These are phyloP conservation scores for Penicillium sclerotigenum DNA, from an alignment of 2,329 filamentous ascomycete species.

Conservation along the genomic window DNA sequence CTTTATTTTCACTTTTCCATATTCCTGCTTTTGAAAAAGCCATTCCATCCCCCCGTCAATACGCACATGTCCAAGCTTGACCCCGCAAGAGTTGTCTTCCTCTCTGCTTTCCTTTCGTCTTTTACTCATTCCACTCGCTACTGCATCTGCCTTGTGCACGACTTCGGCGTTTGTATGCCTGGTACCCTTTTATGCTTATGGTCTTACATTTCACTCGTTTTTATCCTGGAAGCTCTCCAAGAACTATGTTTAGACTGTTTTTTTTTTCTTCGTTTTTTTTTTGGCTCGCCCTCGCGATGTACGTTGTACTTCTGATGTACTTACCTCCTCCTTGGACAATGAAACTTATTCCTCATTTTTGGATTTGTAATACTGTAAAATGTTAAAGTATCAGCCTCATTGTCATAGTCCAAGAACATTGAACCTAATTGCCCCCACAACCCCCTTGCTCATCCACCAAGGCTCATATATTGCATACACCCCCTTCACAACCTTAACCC, in stretches of 20 bases:
- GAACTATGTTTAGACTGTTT: neutral
- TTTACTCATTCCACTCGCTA: neutral
- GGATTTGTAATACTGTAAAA: neutral
- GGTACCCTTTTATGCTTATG: neutral
- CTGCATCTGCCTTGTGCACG: neutral
- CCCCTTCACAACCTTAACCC: neutral
- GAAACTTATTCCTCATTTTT: neutral
- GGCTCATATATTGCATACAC: neutral
- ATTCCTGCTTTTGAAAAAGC: constrained; percentile 20
- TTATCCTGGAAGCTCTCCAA: neutral
- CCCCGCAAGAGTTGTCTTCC: neutral
- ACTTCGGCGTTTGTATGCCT: neutral
- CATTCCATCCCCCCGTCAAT: constrained; percentile 12
- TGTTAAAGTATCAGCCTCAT: neutral
- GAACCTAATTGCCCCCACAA: neutral
- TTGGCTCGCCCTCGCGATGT: neutral
- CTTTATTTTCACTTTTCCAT: constrained; percentile 1
- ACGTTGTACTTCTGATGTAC: neutral
- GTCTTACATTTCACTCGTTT: neutral
- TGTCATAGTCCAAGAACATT: neutral
- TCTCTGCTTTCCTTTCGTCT: neutral
- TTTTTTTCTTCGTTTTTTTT: neutral
- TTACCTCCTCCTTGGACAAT: constrained; percentile 1
- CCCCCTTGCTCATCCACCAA: neutral
- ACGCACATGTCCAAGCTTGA: constrained; percentile 12